These are phyloP conservation scores for Clitopilus hobsonii DNA, from an alignment of 768 basidiomycete species.

Conservation along the genomic window DNA sequence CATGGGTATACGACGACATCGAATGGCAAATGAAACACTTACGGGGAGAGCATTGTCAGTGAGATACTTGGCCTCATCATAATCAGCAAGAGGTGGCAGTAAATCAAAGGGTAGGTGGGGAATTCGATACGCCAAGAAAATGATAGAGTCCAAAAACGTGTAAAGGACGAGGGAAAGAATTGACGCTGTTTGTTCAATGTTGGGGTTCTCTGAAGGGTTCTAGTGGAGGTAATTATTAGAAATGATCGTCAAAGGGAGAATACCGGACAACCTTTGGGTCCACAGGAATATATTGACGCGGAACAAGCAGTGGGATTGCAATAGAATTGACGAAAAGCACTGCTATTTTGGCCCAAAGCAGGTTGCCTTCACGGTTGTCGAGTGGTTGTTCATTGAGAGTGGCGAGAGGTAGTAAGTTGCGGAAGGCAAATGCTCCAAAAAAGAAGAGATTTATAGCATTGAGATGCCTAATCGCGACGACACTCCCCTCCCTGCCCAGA, in stretches of 20 bases:
- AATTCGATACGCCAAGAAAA: slow-evolving; percentile 41
- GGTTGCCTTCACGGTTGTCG: slow-evolving; percentile 40
- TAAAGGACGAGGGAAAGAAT: slow-evolving; percentile 39
- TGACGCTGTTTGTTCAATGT: slow-evolving; percentile 51
- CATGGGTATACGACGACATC: slow-evolving; percentile 7
- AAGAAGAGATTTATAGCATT: slow-evolving; percentile 42
- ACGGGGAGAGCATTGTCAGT: slow-evolving; percentile 25
- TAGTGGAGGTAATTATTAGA: slow-evolving; percentile 8
- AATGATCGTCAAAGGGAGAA: neutral
- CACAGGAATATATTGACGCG: slow-evolving; percentile 53
- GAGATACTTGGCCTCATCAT: slow-evolving; percentile 34
- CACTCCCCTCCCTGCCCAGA: slow-evolving; percentile 30
- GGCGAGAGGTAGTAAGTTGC: slow-evolving; percentile 54
- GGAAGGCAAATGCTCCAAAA: slow-evolving; percentile 47
- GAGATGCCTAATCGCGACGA: slow-evolving; percentile 38
- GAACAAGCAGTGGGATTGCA: slow-evolving; percentile 49
- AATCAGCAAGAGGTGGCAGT: slow-evolving; percentile 62
- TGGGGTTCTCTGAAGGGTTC: slow-evolving; percentile 28
- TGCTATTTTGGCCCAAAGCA: slow-evolving; percentile 52
- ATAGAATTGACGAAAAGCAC: slow-evolving; percentile 40
- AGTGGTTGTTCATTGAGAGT: slow-evolving; percentile 44
- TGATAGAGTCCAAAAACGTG: slow-evolving; percentile 49
- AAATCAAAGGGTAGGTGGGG: slow-evolving; percentile 47
- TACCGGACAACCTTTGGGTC: slow-evolving; percentile 36
- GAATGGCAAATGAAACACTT: slow-evolving; percentile 18